A percentile compares a stretch with the other conserved stretches of the same genome.
Conservation (phyloP, 129 eudicot genomes). For the Lactuca saligna region DNA sequence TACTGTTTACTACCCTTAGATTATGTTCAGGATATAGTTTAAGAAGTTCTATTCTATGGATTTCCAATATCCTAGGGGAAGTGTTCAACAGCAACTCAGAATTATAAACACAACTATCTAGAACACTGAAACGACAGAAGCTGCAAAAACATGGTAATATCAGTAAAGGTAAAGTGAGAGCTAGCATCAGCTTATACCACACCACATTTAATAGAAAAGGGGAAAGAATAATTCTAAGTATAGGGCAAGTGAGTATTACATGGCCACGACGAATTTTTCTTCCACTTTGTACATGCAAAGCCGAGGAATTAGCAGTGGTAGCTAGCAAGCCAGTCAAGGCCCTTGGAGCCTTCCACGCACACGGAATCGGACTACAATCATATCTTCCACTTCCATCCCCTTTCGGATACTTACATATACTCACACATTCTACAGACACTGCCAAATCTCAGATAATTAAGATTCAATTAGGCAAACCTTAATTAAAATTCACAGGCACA, state of each 20-base stretch:
- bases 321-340: slow-evolving; percentile 88
- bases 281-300: slow-evolving; percentile 27
- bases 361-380: slow-evolving; percentile 73
- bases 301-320: slow-evolving; percentile 59
- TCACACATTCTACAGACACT: slow-evolving; percentile 88
- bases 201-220: not conserved
- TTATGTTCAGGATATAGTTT: slow-evolving; percentile 1
- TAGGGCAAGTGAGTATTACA: slow-evolving; percentile 27
- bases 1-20: slow-evolving; percentile 3
- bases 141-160: slow-evolving; percentile 5
- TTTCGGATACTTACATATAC: slow-evolving; percentile 57
- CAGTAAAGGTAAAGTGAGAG: not conserved
- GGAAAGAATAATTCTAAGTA: not conserved
- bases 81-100: not conserved
- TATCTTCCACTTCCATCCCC: slow-evolving; percentile 69
- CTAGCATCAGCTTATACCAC: slow-evolving; percentile 21
- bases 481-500: not conserved
- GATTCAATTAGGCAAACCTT: slow-evolving; percentile 1
- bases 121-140: not conserved
- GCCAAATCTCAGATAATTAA: slow-evolving; percentile 11
- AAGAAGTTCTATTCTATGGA: not conserved
- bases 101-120: not conserved
- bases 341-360: slow-evolving; percentile 96
- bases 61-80: not conserved
- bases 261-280: slow-evolving; percentile 30